These are phyloP conservation scores for Amesomyces nigricolor DNA, from an alignment of 2,329 filamentous ascomycete genomes.

Conservation along the genomic window DNA sequence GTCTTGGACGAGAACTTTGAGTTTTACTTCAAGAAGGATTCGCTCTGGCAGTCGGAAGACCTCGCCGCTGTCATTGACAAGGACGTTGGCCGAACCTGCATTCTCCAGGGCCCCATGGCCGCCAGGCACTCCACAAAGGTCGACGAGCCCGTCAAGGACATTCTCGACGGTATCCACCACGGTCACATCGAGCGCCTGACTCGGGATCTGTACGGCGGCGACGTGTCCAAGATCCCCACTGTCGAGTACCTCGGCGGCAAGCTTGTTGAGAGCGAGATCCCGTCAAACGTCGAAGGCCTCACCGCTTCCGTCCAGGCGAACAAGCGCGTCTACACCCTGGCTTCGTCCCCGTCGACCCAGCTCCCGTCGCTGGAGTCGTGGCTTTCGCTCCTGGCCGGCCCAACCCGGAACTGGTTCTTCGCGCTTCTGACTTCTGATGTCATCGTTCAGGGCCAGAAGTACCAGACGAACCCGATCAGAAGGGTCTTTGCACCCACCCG, in stretches of 20 bases:
- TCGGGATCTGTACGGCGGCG: slow-evolving; percentile 70
- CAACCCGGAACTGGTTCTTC: slow-evolving; percentile 85
- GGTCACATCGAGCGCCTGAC: slow-evolving; percentile 78
- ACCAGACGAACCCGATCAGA: slow-evolving; percentile 93
- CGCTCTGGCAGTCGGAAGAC: slow-evolving; percentile 97
- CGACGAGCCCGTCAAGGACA: slow-evolving; percentile 92
- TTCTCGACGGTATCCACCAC: slow-evolving; percentile 84
- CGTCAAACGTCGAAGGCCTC: slow-evolving; percentile 77
- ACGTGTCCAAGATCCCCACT: slow-evolving; percentile 69
- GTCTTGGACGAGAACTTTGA: slow-evolving; percentile 96
- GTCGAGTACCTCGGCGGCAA: slow-evolving; percentile 96
- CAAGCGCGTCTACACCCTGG: slow-evolving; percentile 81
- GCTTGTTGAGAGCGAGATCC: slow-evolving; percentile 63
- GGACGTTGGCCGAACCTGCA: slow-evolving; percentile 93
- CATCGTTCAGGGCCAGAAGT: slow-evolving; percentile 90
- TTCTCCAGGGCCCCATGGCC: slow-evolving; percentile 89
- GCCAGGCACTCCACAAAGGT: slow-evolving; percentile 83
- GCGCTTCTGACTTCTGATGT: slow-evolving; percentile 91
- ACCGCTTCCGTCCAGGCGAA: slow-evolving; percentile 71
- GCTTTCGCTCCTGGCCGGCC: slow-evolving; percentile 82
- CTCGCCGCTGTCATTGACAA: slow-evolving; percentile 92
- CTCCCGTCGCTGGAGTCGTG: slow-evolving; percentile 78
- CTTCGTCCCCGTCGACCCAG: slow-evolving; percentile 64
- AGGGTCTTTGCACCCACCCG: slow-evolving; percentile 82
- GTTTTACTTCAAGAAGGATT: slow-evolving; percentile 99